Evolutionary conservation across 2,329 filamentous ascomycete species (phyloP).

Genomic region (Magnaporthiopsis incrustans): DNA sequence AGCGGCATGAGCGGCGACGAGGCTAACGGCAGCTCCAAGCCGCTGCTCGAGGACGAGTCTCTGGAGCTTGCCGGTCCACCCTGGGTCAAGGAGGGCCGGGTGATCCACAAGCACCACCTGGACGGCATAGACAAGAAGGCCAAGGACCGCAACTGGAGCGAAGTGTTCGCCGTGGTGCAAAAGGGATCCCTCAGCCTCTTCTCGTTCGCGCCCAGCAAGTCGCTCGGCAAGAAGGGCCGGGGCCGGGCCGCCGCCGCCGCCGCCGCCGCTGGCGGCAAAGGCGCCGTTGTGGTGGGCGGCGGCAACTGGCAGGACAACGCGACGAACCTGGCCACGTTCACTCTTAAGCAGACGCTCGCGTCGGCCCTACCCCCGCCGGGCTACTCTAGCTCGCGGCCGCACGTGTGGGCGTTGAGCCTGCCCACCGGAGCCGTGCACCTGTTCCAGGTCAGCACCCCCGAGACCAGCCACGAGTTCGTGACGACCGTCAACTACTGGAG

Average conservation of each 20-base stretch:
- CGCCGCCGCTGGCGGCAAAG: not conserved
- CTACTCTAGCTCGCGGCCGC: slow-evolving; percentile 80
- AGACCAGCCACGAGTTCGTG: slow-evolving; percentile 92
- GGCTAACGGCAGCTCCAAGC: slow-evolving; percentile 25
- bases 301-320: slow-evolving; percentile 99
- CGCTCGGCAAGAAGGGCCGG: slow-evolving; percentile 58
- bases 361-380: slow-evolving; percentile 84
- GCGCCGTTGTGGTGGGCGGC: slow-evolving; percentile 68
- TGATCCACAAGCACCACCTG: slow-evolving; percentile 94
- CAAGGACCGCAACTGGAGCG: slow-evolving; percentile 89
- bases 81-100: slow-evolving; percentile 94
- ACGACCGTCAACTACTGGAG: slow-evolving; percentile 97
- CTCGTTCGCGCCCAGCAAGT: slow-evolving; percentile 81
- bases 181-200: slow-evolving; percentile 92
- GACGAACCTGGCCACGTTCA: slow-evolving; percentile 78
- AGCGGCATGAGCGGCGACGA: slow-evolving; percentile 37
- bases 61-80: slow-evolving; percentile 89
- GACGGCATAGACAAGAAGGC: slow-evolving; percentile 86
- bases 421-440: slow-evolving; percentile 91
- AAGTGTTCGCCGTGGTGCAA: slow-evolving; percentile 93
- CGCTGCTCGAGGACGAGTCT: slow-evolving; percentile 83
- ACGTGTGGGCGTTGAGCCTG: slow-evolving; percentile 90
- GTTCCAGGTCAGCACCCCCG: slow-evolving; percentile 94
- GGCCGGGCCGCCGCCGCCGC: slow-evolving; percentile 22
- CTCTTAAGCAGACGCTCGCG: slow-evolving; percentile 83